Base-by-base conservation (phyloP, 2,329 filamentous ascomycete species). In the Aureobasidium sp. region DNA sequence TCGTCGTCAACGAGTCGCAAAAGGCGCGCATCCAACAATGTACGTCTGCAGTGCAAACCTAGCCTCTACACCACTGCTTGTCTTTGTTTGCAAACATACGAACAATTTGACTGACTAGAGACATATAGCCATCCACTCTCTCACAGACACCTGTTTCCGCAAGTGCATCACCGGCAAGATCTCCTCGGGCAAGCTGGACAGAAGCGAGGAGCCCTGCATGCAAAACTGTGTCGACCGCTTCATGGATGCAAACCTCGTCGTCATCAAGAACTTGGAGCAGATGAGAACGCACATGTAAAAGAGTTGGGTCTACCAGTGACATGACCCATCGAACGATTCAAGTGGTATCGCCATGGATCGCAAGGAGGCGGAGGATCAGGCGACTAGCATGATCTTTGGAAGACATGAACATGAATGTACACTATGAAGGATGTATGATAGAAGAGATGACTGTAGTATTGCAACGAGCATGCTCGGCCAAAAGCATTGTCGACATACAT, bases 221-320 rank as follows among this genome's bases (percentile, higher is more conserved):
- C 81, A 87, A 74, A 97, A 96, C 80, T 99, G 94, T 72, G 91
- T 97, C 62, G 90, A 96, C 70, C 83, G 94, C 62, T 97, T 95
- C 77, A 82, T 97, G 78, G 94, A 99, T 76, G 84, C 91, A 66
- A 94, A 93, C 77, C 77, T 89, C 67, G 80, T 90, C 59, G 89
- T 96, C n/a, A 79, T 97, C 75, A 88, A 87, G 80, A 89, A 97
- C 73, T 78, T 97, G 70, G 87, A 94, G 74, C 83, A 75, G 65
- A 76, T 89, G 76, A 77, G 82, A 65, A 66, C 60, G 57, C 53
- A 61, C 50, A 55, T 62, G 26, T 63, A 61, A 48, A 46, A 41
- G 20, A 50, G 29, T 32, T 32, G 29, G 29, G 8, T 32, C 8
- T 32, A 5, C 8, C 32, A 9, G 32, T 10, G 32, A 10, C 32